Base-by-base conservation (phyloP, 805 yeast genomes). In the Starmera dryadoides region DNA sequence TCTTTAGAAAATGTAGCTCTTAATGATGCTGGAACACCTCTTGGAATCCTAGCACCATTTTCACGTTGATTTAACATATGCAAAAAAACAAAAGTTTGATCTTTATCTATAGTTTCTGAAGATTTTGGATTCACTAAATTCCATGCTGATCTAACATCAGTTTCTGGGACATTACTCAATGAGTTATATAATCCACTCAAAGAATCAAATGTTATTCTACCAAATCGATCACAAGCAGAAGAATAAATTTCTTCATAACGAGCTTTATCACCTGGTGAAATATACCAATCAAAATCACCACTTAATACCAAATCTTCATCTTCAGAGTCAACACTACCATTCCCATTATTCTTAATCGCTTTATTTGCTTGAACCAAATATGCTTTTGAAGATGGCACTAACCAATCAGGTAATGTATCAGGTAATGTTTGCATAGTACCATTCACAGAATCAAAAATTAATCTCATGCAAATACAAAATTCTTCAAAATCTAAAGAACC, bases 381-480 rank as follows among this genome's bases (percentile, higher is more conserved):
- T 15, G 82, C 79, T 55, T 93, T 93, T 38, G 86, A 77, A 6
- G 91, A 81, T 1, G 99, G 98, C 43, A 93, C 75, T 43, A 93
- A 74, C 98, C 98, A 91, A 34, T 75, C 78, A 2, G 99, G 99
- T 42, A 93, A 69, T 35, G 71, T 70, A 19, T 65, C 59, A 1
- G 98, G 98, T 6, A 89, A 68, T 16, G 66, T 60, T 15, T 69
- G 66, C 36, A 66, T 58, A 29, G 72, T 73, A 15, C 89, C 86
- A 60, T 93, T 89, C 39, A 93, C 91, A 57, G 83, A 60, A 58
- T 93, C 98, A 57, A 88, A 93, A 34, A 91, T 86, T 40, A 93
- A 71, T 49, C 98, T 74, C 99, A 93, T 93, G 38, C 97, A 91
- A 46, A 93, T 86, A 56, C 97, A 93, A 61, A 93, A 93, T 64